Evolutionary conservation across 1,284 basidiomycete species (phyloP).

Genomic region (Puccinia triticina): DNA sequence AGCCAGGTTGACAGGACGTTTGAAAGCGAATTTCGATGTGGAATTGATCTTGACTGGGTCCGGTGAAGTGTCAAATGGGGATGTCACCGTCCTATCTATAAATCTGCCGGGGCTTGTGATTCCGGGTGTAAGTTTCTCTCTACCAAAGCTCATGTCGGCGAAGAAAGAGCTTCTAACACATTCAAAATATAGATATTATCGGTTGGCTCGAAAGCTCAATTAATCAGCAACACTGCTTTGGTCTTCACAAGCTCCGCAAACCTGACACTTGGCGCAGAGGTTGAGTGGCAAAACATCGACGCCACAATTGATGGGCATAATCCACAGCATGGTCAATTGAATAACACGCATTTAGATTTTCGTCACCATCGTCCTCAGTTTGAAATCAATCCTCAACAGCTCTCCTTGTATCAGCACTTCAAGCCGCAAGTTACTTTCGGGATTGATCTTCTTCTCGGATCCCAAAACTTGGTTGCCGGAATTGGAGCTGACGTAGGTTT

Average conservation of each 20-base stretch:
- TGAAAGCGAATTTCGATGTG: conserved; percentile 27
- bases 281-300: conserved; percentile 40
- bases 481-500: conserved; percentile 34
- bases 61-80: conserved; percentile 14
- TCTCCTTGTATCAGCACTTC: conserved; percentile 35
- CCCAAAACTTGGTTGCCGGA: conserved; percentile 12
- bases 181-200: conserved; percentile 38
- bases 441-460: conserved; percentile 8
- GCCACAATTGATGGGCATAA: conserved; percentile 1
- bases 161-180: not conserved
- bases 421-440: conserved; percentile 49
- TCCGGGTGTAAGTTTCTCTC: conserved; percentile 21
- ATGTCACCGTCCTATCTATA: not conserved
- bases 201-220: conserved; percentile 39
- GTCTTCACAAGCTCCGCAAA: conserved; percentile 39
- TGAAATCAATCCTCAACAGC: conserved; percentile 21
- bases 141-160: too few relatives aligned
- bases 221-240: conserved; percentile 31
- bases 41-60: conserved; percentile 9
- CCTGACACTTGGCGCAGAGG: conserved; percentile 27
- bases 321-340: not conserved
- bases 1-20: conserved; percentile 29
- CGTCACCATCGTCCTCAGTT: conserved; percentile 30
- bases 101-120: conserved; percentile 13
- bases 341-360: conserved; percentile 7